These are phyloP conservation scores for Tolypocladium cylindrosporum DNA, from an alignment of 2,329 filamentous ascomycete genomes.

Conservation along the genomic window DNA sequence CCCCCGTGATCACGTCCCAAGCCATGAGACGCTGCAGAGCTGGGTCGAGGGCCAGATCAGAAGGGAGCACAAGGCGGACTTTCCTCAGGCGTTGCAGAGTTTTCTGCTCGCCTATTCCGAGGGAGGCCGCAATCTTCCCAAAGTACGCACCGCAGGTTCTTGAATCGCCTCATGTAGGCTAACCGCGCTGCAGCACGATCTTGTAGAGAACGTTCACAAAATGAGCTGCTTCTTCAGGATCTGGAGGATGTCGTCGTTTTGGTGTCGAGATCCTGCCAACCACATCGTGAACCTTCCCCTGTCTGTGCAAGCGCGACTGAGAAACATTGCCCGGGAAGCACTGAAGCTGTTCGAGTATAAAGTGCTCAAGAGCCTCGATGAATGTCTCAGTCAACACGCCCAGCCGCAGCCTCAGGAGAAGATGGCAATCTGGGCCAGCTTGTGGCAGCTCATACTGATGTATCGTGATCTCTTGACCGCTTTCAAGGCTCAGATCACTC, in stretches of 20 bases:
- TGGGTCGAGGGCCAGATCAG: slow-evolving; percentile 29
- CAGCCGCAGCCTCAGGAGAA: slow-evolving; percentile 28
- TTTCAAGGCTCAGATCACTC: slow-evolving; percentile 17
- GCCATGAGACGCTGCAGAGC: slow-evolving; percentile 20
- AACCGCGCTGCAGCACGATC: slow-evolving; percentile 23
- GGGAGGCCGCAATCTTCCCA: slow-evolving; percentile 25
- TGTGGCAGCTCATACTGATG: slow-evolving; percentile 40
- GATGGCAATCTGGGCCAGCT: slow-evolving; percentile 35
- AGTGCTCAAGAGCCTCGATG: slow-evolving; percentile 29
- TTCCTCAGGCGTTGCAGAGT: slow-evolving; percentile 22
- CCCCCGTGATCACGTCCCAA: slow-evolving; percentile 25
- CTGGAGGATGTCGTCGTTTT: slow-evolving; percentile 33
- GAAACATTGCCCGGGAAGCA: slow-evolving; percentile 26
- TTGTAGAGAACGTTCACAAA: slow-evolving; percentile 32
- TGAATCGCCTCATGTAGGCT: slow-evolving; percentile 2
- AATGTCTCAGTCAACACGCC: slow-evolving; percentile 25
- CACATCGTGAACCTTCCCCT: slow-evolving; percentile 25
- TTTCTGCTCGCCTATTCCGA: slow-evolving; percentile 27
- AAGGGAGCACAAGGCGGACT: slow-evolving; percentile 20
- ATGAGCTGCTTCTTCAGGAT: slow-evolving; percentile 41
- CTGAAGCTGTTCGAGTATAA: slow-evolving; percentile 27
- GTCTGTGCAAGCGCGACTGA: slow-evolving; percentile 30
- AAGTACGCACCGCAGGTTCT: slow-evolving; percentile 17
- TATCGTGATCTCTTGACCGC: slow-evolving; percentile 31
- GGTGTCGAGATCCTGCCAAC: slow-evolving; percentile 27